These are phyloP conservation scores for Arthrobotrys musiformis DNA, from an alignment of 2,329 filamentous ascomycete genomes.

Conservation along the genomic window DNA sequence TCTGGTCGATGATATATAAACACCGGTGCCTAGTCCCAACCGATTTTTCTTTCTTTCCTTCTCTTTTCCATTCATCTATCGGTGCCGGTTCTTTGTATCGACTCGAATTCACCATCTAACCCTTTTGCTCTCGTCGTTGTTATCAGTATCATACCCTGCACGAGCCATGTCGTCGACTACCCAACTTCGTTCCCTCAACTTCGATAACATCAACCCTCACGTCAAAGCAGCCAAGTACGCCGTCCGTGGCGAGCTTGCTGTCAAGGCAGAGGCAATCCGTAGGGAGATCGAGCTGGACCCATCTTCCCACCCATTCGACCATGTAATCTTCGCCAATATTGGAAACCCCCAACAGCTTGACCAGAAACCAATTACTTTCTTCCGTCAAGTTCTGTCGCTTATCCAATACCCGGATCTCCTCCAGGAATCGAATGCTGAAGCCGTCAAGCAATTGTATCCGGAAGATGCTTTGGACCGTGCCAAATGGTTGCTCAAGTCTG, in stretches of 20 bases:
- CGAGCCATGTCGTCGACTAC: slow-evolving; percentile 65
- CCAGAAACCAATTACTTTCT: slow-evolving; percentile 99
- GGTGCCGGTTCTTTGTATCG: neutral
- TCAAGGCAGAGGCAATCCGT: slow-evolving; percentile 91
- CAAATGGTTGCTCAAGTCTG: slow-evolving; percentile 79
- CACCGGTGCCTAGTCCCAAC: slow-evolving; percentile 9
- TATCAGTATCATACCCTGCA: slow-evolving; percentile 11
- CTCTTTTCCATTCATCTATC: slow-evolving; percentile 1
- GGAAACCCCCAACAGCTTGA: slow-evolving; percentile 98
- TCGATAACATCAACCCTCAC: slow-evolving; percentile 91
- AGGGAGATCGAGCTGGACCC: slow-evolving; percentile 65
- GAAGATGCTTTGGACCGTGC: slow-evolving; percentile 87
- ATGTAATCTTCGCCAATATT: slow-evolving; percentile 97
- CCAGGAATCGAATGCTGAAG: slow-evolving; percentile 78
- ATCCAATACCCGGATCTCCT: slow-evolving; percentile 89
- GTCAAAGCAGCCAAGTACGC: slow-evolving; percentile 91
- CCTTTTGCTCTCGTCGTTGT: neutral
- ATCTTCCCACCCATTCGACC: slow-evolving; percentile 78
- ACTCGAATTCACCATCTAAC: slow-evolving; percentile 17
- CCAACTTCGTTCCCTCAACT: slow-evolving; percentile 70
- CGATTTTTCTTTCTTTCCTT: slow-evolving; percentile 6
- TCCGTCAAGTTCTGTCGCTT: slow-evolving; percentile 93
- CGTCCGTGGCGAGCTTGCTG: slow-evolving; percentile 92
- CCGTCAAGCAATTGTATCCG: slow-evolving; percentile 83
- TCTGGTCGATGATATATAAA: slow-evolving; percentile 14